Base-by-base conservation (phyloP, 352 stramenopile species). In the Pythium periplocum region DNA sequence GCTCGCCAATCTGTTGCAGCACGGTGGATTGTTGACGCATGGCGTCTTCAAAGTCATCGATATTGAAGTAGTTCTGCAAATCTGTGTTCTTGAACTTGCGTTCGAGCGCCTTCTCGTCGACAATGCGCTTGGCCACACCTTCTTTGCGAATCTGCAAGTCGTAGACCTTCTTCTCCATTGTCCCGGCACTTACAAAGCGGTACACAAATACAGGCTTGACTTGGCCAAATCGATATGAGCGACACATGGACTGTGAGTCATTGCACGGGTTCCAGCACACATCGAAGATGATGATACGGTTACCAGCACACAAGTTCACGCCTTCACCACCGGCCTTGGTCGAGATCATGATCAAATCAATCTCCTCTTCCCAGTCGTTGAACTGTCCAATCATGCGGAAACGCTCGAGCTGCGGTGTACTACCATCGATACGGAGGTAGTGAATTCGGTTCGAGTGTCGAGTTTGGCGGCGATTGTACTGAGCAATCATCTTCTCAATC, bases 111-210 rank as follows among this genome's bases (percentile, higher is more conserved):
- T 87, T 90, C 44, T 95, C 83, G 48, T 96, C 87, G 2, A 95
- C 86, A 26, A 96, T 91, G 26, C 86, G 80, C 62, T 94, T 95
- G 1, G 84, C 81, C 2, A 97, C 82, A 11, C 79, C 86, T 56
- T 95, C 84, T 62, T 97, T 97, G 33, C 78, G 80, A 54, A 94
- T 94, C 56, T 97, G 88, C 32, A 94, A 63, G 57, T 95, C 83
- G 51, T 95, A 96, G 12, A 97, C 87, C 48, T 96, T 96, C 57
- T 97, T 95, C 67, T 98, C 92, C 71, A 98, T 96, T 6, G 92
- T 97, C 1, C 86, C 88, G 33, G 78, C 86, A 10, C 87, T 83
- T 45, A 98, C 89, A 30, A 98, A 90, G 0, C 90, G 83, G 50
- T 98, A 98, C 3, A 98, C 89, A 57, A 89, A 97, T 11, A 97